These are phyloP conservation scores for Mycena maculata DNA, from an alignment of 768 basidiomycete species.

Conservation along the genomic window DNA sequence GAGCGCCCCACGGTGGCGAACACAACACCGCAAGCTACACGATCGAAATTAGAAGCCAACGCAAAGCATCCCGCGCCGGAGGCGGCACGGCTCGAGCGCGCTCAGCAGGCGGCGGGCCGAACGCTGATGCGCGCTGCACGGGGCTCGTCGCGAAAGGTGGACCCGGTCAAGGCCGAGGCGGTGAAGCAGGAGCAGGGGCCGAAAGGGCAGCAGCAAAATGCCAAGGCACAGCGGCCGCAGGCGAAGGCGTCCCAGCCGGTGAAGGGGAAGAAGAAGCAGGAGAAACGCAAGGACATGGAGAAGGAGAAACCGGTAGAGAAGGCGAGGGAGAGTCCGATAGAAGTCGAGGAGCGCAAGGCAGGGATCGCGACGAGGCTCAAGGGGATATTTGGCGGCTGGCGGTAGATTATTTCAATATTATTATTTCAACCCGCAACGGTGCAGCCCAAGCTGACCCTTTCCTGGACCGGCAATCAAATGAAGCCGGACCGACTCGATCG, in stretches of 20 bases:
- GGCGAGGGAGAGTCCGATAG: not conserved
- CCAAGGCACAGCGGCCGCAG: not conserved
- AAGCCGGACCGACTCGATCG: too few species aligned
- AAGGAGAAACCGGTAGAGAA: not conserved
- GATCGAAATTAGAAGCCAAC: not conserved
- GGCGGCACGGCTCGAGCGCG: not conserved
- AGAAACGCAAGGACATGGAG: not conserved
- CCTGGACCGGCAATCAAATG: too few species aligned
- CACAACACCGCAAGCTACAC: too few species aligned
- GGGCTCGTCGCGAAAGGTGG: not conserved
- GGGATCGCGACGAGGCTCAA: slow-evolving; percentile 17
- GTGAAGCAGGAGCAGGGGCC: not conserved
- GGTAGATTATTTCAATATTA: too few species aligned
- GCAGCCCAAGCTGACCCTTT: too few species aligned
- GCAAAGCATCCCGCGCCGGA: not conserved
- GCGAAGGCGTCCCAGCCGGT: not conserved
- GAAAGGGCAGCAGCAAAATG: not conserved
- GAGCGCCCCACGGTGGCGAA: too few species aligned
- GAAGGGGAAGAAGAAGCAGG: not conserved
- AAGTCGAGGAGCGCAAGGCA: slow-evolving; percentile 19
- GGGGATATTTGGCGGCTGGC: slow-evolving; percentile 16
- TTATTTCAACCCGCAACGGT: too few species aligned
- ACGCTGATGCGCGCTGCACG: not conserved
- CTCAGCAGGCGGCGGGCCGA: not conserved
- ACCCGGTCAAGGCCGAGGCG: too few species aligned